These are phyloP conservation scores for Termitomyces sp. DNA, from an alignment of 768 basidiomycete genomes.

Conservation along the genomic window DNA sequence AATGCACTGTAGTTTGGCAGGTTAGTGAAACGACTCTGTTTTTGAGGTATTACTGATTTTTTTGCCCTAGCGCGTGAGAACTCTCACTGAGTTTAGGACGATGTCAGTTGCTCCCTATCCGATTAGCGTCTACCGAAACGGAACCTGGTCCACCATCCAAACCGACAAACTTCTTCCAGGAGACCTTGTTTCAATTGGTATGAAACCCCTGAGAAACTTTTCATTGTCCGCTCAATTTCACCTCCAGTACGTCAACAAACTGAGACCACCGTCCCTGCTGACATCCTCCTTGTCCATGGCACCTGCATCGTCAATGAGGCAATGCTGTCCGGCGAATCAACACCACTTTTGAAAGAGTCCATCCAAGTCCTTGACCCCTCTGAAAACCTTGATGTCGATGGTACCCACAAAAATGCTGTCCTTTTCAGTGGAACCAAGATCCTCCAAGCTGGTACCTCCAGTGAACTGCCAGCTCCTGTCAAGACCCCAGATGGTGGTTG, in stretches of 20 bases:
- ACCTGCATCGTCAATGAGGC: slow-evolving; percentile 98
- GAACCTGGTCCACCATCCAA: slow-evolving; percentile 75
- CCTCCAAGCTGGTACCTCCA: slow-evolving; percentile 69
- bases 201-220: slow-evolving; percentile 7
- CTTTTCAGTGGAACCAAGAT: slow-evolving; percentile 98
- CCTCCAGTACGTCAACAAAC: slow-evolving; percentile 56
- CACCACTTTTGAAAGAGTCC: slow-evolving; percentile 93
- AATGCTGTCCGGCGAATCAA: slow-evolving; percentile 98
- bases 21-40: slow-evolving; percentile 36
- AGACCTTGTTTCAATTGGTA: slow-evolving; percentile 81
- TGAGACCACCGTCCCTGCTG: slow-evolving; percentile 90
- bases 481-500: slow-evolving; percentile 90
- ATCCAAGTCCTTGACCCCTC: slow-evolving; percentile 75
- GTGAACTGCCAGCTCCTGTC: slow-evolving; percentile 38
- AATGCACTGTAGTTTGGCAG: slow-evolving; percentile 99
- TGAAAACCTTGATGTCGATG: slow-evolving; percentile 83
- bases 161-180: slow-evolving; percentile 90
- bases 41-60: background rate
- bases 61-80: slow-evolving; percentile 72
- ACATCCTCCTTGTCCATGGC: slow-evolving; percentile 88
- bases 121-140: slow-evolving; percentile 77
- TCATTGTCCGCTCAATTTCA: background rate
- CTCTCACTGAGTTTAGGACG: slow-evolving; percentile 92
- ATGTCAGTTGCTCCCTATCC: slow-evolving; percentile 94
- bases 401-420: slow-evolving; percentile 80